Evolutionary conservation across 1,284 basidiomycete species (phyloP).

Genomic region (Meripilus lineatus): DNA sequence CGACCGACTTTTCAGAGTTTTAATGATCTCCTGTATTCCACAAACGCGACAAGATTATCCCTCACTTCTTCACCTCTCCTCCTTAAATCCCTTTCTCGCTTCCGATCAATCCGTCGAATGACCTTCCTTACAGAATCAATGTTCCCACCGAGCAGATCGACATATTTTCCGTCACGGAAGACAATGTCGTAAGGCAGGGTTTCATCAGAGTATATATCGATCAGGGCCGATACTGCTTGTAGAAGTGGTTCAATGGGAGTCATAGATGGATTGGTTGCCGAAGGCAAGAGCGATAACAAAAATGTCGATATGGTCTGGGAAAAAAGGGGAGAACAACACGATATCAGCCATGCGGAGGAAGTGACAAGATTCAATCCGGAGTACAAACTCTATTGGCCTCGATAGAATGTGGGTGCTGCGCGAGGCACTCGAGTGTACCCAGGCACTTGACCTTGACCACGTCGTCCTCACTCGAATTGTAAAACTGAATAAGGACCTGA

Average conservation of each 20-base stretch:
- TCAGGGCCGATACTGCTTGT: slow-evolving; percentile 80
- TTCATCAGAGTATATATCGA: slow-evolving; percentile 97
- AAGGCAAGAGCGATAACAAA: slow-evolving; percentile 54
- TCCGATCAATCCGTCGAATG: slow-evolving; percentile 39
- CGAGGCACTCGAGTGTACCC: slow-evolving; percentile 79
- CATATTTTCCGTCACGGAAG: slow-evolving; percentile 53
- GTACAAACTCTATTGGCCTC: slow-evolving; percentile 65
- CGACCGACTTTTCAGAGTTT: slow-evolving; percentile 40
- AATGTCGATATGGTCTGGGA: slow-evolving; percentile 63
- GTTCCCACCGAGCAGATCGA: slow-evolving; percentile 35
- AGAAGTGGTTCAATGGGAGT: slow-evolving; percentile 69
- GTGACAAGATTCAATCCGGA: neutral
- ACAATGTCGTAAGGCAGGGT: slow-evolving; percentile 74
- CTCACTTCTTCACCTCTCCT: slow-evolving; percentile 67
- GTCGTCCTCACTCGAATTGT: slow-evolving; percentile 49
- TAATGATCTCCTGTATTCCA: slow-evolving; percentile 74
- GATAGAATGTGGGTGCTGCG: slow-evolving; percentile 59
- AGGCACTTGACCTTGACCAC: slow-evolving; percentile 70
- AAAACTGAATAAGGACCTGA: slow-evolving; percentile 62
- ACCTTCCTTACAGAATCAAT: slow-evolving; percentile 41
- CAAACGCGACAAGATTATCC: slow-evolving; percentile 87
- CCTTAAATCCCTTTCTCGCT: slow-evolving; percentile 36
- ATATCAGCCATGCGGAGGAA: neutral
- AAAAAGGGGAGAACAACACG: neutral
- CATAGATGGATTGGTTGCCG: slow-evolving; percentile 31